Percentiles rank a stretch among this genome's conserved stretches.
phyloP scores from a whole-genome alignment of 768 basidiomycete species.

The Trametes villosa region DNA sequence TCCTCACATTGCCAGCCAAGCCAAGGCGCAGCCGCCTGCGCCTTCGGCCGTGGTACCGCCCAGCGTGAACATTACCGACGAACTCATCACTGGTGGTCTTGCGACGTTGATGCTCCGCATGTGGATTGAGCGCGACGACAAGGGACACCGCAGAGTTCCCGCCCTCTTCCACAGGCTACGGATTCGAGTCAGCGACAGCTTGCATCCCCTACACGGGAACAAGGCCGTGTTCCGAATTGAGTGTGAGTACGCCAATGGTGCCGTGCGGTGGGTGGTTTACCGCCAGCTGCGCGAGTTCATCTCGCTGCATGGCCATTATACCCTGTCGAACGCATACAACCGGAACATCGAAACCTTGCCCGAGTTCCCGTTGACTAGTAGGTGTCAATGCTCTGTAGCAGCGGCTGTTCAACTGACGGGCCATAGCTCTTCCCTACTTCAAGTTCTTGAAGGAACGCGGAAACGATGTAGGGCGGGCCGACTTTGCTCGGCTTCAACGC shows the following conservation, averaged over 20 bases:
- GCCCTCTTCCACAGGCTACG: conserved; percentile 78
- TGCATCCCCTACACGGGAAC: conserved; percentile 76
- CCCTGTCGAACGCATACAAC: conserved; percentile 80
- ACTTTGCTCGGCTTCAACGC: conserved; percentile 83
- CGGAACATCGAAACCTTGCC: conserved; percentile 78
- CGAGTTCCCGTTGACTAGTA: conserved; percentile 88
- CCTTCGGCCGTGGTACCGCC: conserved; percentile 56
- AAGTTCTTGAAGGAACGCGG: conserved; percentile 74
- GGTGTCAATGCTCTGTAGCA: conserved; percentile 19
- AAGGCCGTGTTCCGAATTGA: conserved; percentile 90
- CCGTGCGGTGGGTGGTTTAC: conserved; percentile 93
- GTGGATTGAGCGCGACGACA: conserved; percentile 89
- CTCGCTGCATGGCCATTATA: conserved; percentile 87
- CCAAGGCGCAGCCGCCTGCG: conserved; percentile 37
- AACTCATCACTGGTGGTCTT: conserved; percentile 79
- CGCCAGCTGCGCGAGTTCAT: conserved; percentile 92
- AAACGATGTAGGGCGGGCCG: conserved; percentile 59
- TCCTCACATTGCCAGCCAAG: conserved; percentile 52
- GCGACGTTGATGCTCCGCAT: conserved; percentile 78
- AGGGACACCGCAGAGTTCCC: conserved; percentile 79
- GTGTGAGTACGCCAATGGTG: conserved; percentile 95
- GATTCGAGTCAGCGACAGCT: conserved; percentile 83
- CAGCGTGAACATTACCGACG: conserved; percentile 78
- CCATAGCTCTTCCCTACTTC: conserved; percentile 83
- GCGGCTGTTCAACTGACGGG: background rate